Base-by-base conservation (phyloP, 2,329 filamentous ascomycete genomes). In the Cladosporium sp. region DNA sequence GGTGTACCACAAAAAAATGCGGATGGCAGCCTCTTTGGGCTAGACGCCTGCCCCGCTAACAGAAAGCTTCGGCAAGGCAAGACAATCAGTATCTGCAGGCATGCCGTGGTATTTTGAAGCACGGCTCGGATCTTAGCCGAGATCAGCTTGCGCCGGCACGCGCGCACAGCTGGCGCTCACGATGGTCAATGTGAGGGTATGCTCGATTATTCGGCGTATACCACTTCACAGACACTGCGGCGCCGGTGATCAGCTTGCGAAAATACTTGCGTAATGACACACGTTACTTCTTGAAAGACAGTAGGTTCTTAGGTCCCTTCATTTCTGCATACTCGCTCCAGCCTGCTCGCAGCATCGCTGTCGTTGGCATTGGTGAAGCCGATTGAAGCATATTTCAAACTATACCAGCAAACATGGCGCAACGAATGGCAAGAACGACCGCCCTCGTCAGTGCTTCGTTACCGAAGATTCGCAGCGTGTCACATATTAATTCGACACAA, bases 201-300 rank as follows among this genome's bases (percentile, higher is more conserved):
- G 52, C 52, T 55, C 52, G 25, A 47, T 36, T 55, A 19, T 55
- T 44, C 52, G 40, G 39, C 40, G 52, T 55, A 55, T 42, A 55
- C 52, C 45, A 25, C 52, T 55, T 55, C 52, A 55, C 52, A 47
- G 34, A 50, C 32, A 50, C 34, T 9, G 28, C 28, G 4, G 28
- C 28, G 28, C 28, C 28, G 9, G 28, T 10, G 12, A 5, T 9
- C 28, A 32, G 28, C 28, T 20, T 12, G 45, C 17, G 20, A 35
- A 28, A 35, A n/a, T 19, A 32, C 19, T 48, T 48, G 45, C 28
- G 45, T 17, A 25, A 48, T 37, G 47, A 37, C 47, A 35, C 19
- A 19, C 20, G 36, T 28, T 22, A 24, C 24, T 40, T 10, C 13
- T 28, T 37, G 20, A 19, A 24, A 20, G n/a, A 34, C 17, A 42